Conservation (phyloP, 2,329 filamentous ascomycete species). For the Lasiodiplodia sp. region DNA sequence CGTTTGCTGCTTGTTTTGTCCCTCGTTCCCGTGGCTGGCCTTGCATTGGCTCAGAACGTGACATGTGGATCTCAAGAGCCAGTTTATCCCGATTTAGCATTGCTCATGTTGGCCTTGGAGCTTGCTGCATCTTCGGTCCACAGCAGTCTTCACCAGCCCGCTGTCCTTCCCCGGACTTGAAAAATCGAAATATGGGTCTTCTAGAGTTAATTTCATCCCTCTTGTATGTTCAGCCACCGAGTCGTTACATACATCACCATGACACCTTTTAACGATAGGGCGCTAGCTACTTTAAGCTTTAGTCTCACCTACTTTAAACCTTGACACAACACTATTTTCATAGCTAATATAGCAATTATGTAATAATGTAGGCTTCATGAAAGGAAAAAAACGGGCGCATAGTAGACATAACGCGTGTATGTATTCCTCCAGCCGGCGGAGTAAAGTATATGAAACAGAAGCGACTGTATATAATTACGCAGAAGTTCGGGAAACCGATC, state of each 20-base stretch:
- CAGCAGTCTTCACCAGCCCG: not conserved
- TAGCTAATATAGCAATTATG: no score
- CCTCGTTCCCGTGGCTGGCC: not conserved
- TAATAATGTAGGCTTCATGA: no score
- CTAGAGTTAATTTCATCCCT: not conserved
- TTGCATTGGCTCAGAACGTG: not conserved
- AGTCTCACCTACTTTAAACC: no score
- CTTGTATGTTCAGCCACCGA: not conserved
- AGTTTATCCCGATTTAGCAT: not conserved
- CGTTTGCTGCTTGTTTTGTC: not conserved
- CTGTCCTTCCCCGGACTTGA: not conserved
- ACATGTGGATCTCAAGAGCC: no score
- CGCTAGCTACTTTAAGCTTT: no score
- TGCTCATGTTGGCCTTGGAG: not conserved
- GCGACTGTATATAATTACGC: no score
- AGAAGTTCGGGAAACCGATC: no score
- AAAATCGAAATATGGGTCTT: not conserved
- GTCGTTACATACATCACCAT: conserved; percentile 11
- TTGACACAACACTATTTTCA: no score
- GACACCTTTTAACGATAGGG: conserved; percentile 10
- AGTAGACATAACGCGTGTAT: no score
- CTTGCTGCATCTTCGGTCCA: not conserved
- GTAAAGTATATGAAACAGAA: no score
- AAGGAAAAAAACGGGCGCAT: no score
- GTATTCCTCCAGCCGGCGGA: no score